Conservation (phyloP, 2,329 filamentous ascomycete genomes). For the Aspergillus sp. region DNA sequence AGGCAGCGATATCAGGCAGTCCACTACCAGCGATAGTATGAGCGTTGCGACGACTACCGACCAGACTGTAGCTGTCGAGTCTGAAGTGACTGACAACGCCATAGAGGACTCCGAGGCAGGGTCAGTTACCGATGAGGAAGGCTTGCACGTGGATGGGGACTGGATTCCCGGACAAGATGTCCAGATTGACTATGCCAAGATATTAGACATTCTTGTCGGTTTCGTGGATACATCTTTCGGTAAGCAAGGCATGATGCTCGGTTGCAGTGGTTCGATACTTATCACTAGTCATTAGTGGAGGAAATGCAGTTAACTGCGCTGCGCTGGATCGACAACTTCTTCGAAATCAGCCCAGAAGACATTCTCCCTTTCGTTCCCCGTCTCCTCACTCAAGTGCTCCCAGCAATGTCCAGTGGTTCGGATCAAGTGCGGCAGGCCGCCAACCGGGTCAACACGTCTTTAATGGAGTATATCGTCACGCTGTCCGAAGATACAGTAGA, state of each 20-base stretch:
- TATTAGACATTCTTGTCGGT: slow-evolving; percentile 85
- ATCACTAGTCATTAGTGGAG: slow-evolving; percentile 62
- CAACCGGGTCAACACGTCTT: slow-evolving; percentile 80
- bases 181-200: slow-evolving; percentile 87
- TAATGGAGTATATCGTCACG: slow-evolving; percentile 94
- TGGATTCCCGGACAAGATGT: slow-evolving; percentile 98
- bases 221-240: slow-evolving; percentile 82
- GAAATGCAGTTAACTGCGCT: slow-evolving; percentile 88
- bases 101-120: slow-evolving; percentile 51
- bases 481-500: slow-evolving; percentile 69
- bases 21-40: slow-evolving; percentile 68
- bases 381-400: slow-evolving; percentile 86
- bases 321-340: slow-evolving; percentile 93
- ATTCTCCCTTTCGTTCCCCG: slow-evolving; percentile 93
- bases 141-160: slow-evolving; percentile 74
- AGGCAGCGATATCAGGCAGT: slow-evolving; percentile 69
- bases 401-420: slow-evolving; percentile 88
- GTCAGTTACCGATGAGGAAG: slow-evolving; percentile 54
- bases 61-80: slow-evolving; percentile 40
- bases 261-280: background rate
- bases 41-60: slow-evolving; percentile 60
- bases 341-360: slow-evolving; percentile 96
- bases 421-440: slow-evolving; percentile 88
- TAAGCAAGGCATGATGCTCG: slow-evolving; percentile 36
- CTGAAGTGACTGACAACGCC: slow-evolving; percentile 57